phyloP scores from a whole-genome alignment of 2,329 filamentous ascomycete species.

The Metarhizium rileyi region DNA sequence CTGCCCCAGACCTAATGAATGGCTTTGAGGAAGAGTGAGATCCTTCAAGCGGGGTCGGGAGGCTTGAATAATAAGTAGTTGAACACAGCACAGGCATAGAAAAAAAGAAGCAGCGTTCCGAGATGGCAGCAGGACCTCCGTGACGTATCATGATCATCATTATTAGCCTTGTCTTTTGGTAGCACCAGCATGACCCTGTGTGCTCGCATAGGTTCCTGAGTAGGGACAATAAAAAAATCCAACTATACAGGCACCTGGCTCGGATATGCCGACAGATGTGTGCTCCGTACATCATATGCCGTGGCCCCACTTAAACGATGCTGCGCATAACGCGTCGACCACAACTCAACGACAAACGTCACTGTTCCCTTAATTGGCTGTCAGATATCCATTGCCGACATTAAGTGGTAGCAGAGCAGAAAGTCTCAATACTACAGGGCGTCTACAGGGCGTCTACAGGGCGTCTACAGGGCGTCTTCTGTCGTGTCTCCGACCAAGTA shows the following conservation, averaged over 20 bases:
- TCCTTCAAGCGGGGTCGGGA: conserved; percentile 7
- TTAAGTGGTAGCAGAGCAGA: too few species aligned
- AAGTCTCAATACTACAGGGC: too few species aligned
- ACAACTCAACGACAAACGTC: neutral
- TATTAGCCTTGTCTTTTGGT: neutral
- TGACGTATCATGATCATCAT: neutral
- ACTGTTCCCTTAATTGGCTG: too few species aligned
- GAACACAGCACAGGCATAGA: conserved; percentile 15
- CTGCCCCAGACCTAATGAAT: conserved; percentile 2
- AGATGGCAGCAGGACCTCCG: neutral
- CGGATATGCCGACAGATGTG: neutral
- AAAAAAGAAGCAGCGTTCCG: conserved; percentile 7
- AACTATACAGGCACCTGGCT: neutral
- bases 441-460: too few species aligned
- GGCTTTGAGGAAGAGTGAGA: conserved; percentile 3
- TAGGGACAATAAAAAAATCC: neutral
- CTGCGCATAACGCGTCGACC: neutral
- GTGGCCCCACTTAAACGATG: neutral
- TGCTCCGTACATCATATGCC: neutral
- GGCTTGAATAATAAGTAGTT: conserved; percentile 19
- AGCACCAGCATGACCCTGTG: neutral
- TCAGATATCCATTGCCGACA: too few species aligned
- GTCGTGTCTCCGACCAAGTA: too few species aligned
- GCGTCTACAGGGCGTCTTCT: too few species aligned
- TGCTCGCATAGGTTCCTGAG: too few species aligned